These are phyloP conservation scores for Cordyceps cateniannulata DNA, from an alignment of 2,329 filamentous ascomycete genomes.

Conservation along the genomic window DNA sequence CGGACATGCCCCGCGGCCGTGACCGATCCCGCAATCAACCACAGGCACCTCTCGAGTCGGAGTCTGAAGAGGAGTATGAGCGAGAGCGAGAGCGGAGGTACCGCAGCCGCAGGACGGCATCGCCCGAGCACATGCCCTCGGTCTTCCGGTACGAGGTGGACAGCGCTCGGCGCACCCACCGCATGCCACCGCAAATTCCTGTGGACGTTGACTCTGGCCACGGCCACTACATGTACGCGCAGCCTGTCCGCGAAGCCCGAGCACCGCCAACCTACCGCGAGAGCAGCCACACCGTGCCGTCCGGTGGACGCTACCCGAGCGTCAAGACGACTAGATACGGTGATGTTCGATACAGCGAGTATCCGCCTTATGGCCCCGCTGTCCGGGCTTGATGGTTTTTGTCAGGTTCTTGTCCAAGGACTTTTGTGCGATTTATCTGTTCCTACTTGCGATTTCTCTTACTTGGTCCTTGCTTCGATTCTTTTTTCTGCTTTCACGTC, in stretches of 20 bases:
- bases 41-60: constrained; percentile 30
- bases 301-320: neutral
- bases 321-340: constrained; percentile 1
- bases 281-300: neutral
- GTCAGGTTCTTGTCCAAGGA: neutral
- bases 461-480: constrained; percentile 17
- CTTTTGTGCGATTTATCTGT: constrained; percentile 1
- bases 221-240: neutral
- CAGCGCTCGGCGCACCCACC: constrained; percentile 22
- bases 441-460: constrained; percentile 17
- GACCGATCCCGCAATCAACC: constrained; percentile 30
- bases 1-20: constrained; percentile 28
- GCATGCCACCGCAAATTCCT: constrained; percentile 22
- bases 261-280: neutral
- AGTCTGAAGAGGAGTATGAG: constrained; percentile 28
- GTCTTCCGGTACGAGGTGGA: constrained; percentile 25
- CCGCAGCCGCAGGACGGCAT: constrained; percentile 29
- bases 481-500: constrained; percentile 16
- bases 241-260: neutral
- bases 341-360: constrained; percentile 6
- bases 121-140: constrained; percentile 24
- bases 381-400: neutral
- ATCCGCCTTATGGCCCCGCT: neutral
- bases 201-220: neutral
- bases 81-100: constrained; percentile 26